Evolutionary conservation across 345 rosid species (phyloP).

Genomic region (Citrus glauca): DNA sequence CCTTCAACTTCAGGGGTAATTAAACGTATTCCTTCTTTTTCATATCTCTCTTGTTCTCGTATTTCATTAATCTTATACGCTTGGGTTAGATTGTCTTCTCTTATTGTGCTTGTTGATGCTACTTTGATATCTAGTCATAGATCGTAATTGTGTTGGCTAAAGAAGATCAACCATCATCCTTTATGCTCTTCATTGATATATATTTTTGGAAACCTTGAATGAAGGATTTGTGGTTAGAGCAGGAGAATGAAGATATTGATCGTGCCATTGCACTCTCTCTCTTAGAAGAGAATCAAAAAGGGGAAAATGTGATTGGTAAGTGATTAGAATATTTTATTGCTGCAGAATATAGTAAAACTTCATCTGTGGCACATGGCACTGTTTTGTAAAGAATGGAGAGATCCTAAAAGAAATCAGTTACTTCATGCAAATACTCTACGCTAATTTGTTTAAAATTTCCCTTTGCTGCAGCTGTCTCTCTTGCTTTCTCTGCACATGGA

Average conservation of each 20-base stretch:
- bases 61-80: background rate
- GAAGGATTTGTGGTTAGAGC: constrained; percentile 51
- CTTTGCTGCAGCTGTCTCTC: background rate
- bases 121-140: background rate
- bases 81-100: background rate
- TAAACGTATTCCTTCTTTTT: background rate
- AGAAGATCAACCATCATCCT: background rate
- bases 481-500: background rate
- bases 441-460: background rate
- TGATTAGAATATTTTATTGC: constrained; percentile 2
- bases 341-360: background rate
- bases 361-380: background rate
- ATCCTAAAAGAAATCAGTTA: background rate
- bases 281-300: constrained; percentile 56
- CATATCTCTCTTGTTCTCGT: background rate
- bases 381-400: background rate
- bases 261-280: constrained; percentile 84
- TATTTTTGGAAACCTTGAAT: constrained; percentile 15
- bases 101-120: background rate
- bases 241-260: constrained; percentile 73
- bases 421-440: background rate
- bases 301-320: constrained; percentile 48
- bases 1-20: constrained; percentile 76
- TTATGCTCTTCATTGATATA: constrained; percentile 5
- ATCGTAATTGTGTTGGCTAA: background rate